Conservation (phyloP, 495 filamentous ascomycete species). For the Astrothelium macrocarpum region DNA sequence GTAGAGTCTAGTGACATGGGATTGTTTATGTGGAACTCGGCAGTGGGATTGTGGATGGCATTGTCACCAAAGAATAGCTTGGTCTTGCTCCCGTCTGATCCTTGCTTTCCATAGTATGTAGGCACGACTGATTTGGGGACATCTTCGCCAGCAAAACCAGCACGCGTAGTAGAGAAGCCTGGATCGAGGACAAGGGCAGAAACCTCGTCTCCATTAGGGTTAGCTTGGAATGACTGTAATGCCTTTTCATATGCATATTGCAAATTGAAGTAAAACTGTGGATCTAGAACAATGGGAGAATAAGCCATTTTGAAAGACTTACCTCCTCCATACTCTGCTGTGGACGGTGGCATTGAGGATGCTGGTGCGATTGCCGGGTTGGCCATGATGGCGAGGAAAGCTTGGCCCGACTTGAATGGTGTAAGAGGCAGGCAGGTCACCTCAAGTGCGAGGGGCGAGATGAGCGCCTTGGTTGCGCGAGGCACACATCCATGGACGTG, state of each 20-base stretch:
- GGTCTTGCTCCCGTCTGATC: slow-evolving; percentile 42
- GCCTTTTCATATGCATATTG: not conserved
- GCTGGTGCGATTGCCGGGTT: not conserved
- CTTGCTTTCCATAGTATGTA: slow-evolving; percentile 68
- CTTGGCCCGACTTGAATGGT: not conserved
- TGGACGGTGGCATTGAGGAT: not conserved
- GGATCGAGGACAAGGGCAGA: slow-evolving; percentile 94
- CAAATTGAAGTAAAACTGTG: not conserved
- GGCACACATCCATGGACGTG: not conserved
- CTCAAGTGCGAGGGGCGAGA: not conserved
- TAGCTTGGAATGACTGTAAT: not conserved
- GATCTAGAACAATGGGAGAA: too few species aligned
- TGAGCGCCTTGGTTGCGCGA: not conserved
- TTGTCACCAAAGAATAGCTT: slow-evolving; percentile 77
- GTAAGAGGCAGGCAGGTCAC: not conserved
- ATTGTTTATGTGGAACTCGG: slow-evolving; percentile 71
- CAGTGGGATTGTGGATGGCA: slow-evolving; percentile 64
- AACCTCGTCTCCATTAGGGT: slow-evolving; percentile 64
- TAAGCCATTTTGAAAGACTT: not conserved
- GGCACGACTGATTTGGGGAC: slow-evolving; percentile 86
- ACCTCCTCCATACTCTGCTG: slow-evolving; percentile 8
- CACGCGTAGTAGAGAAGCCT: slow-evolving; percentile 80
- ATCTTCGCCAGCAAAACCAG: slow-evolving; percentile 96
- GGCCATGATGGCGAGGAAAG: too few species aligned
- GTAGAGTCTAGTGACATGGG: slow-evolving; percentile 82